Evolutionary conservation across 2,329 filamentous ascomycete genomes (phyloP).

Genomic region (Colletotrichum siamense): DNA sequence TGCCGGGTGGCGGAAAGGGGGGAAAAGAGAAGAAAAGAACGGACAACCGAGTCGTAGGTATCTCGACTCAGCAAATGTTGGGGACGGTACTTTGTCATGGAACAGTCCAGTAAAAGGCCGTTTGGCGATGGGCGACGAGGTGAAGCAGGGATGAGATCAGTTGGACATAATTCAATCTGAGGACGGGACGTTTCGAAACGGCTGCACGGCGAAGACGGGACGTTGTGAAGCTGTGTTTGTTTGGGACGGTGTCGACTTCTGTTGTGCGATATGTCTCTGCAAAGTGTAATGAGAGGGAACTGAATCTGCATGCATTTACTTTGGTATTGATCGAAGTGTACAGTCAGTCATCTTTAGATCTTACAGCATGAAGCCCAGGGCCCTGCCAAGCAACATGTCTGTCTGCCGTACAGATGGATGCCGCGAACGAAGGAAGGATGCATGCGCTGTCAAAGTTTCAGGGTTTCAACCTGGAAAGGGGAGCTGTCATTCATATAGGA

Average conservation of each 20-base stretch:
- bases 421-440: background rate
- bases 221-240: background rate
- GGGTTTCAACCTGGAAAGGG: background rate
- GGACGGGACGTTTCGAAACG: constrained; percentile 16
- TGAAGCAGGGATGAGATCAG: background rate
- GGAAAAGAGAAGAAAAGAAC: background rate
- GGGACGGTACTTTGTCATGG: background rate
- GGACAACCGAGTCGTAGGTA: background rate
- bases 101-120: background rate
- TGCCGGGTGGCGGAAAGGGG: background rate
- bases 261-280: background rate
- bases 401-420: background rate
- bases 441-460: background rate
- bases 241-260: background rate
- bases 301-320: background rate
- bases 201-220: background rate
- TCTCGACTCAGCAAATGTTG: background rate
- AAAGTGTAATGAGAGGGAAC: background rate
- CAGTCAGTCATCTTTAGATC: background rate
- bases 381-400: background rate
- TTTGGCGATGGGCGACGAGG: background rate
- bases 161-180: background rate
- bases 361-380: background rate
- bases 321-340: background rate
- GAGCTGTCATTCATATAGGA: background rate